phyloP scores from a whole-genome alignment of 441 rosid genomes.

The Biscutella auriculata region DNA sequence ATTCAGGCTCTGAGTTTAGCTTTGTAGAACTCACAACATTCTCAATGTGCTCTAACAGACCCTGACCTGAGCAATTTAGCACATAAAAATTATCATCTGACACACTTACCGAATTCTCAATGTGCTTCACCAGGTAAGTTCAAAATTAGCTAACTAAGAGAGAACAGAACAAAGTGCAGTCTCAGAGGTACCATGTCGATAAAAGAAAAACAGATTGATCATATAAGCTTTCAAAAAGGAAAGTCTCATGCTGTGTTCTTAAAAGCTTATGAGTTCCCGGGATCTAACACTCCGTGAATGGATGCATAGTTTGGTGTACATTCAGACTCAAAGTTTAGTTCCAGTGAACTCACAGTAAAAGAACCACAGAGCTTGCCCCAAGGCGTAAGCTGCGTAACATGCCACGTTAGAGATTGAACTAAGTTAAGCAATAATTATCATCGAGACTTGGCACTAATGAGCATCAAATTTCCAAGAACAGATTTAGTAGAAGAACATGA shows the following conservation, averaged over 20 bases:
- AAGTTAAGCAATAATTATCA: neutral
- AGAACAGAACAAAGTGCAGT: too few species aligned
- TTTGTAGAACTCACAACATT: too few species aligned
- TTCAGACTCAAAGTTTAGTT: slow-evolving; percentile 33
- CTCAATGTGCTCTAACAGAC: too few species aligned
- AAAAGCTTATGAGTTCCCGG: slow-evolving; percentile 9
- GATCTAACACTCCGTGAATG: slow-evolving; percentile 27
- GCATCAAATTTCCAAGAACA: neutral
- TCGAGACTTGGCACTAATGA: neutral
- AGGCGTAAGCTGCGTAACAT: neutral
- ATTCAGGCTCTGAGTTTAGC: too few species aligned
- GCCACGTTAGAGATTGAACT: neutral
- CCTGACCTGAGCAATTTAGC: too few species aligned
- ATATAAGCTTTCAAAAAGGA: too few species aligned
- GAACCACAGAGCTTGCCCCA: neutral
- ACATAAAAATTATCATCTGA: too few species aligned
- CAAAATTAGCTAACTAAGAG: too few species aligned
- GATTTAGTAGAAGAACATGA: neutral
- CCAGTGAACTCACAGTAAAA: slow-evolving; percentile 28
- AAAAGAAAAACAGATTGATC: too few species aligned
- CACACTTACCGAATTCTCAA: too few species aligned
- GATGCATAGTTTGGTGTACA: slow-evolving; percentile 20
- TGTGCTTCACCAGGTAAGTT: too few species aligned
- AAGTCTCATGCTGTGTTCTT: neutral
- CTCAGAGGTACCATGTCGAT: too few species aligned